These are phyloP conservation scores for Gossypium stocksii DNA, from an alignment of 345 rosid genomes.

Conservation along the genomic window DNA sequence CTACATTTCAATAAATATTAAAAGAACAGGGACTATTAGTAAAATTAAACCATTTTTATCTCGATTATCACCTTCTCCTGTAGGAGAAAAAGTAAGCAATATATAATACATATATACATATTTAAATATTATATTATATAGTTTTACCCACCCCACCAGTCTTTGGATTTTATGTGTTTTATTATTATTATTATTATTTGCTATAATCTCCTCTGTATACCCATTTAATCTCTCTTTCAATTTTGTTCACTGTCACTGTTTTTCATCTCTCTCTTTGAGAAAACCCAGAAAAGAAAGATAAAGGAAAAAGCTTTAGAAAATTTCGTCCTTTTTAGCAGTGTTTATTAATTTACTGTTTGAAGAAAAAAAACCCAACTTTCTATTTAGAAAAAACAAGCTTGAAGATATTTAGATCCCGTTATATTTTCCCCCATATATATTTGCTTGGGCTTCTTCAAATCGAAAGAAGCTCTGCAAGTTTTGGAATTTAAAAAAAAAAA, in stretches of 20 bases:
- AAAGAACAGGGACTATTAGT: too few relatives aligned
- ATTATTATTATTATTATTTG: background rate
- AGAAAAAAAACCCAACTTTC: background rate
- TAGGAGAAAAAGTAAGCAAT: background rate
- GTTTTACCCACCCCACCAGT: slow-evolving; percentile 18
- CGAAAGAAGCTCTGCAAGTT: background rate
- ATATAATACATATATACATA: background rate
- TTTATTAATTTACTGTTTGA: background rate
- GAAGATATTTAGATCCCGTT: background rate
- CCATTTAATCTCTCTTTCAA: background rate
- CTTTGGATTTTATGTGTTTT: slow-evolving; percentile 11
- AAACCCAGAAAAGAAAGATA: background rate
- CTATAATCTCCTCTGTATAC: background rate
- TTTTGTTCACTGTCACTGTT: slow-evolving; percentile 20
- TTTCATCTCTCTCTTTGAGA: background rate
- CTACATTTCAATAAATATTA: too few relatives aligned
- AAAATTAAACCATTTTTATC: too few relatives aligned
- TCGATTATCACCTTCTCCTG: too few relatives aligned
- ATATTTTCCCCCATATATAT: background rate
- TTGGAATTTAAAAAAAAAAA: background rate
- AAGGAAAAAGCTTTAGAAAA: background rate
- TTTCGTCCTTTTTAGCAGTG: background rate
- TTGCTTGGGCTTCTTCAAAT: slow-evolving; percentile 3
- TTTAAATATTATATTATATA: background rate
- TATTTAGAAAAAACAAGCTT: background rate